Percentiles rank a stretch among this genome's conserved stretches.
phyloP scores from a whole-genome alignment of 2,329 filamentous ascomycete genomes.

The Penicillium italicum region DNA sequence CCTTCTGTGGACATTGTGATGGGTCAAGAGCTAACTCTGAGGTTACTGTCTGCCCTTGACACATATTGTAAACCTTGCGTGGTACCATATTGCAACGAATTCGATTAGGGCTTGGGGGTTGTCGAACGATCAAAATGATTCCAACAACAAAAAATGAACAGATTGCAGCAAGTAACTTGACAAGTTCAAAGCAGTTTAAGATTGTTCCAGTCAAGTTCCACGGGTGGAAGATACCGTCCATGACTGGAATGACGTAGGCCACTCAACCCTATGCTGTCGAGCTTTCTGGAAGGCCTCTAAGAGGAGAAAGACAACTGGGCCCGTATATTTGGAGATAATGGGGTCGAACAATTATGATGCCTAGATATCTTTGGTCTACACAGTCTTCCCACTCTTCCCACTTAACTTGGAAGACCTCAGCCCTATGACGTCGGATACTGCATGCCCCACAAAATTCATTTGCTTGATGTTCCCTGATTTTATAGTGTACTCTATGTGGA shows the following conservation, averaged over 20 bases:
- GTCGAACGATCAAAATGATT: neutral
- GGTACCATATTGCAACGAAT: slow-evolving; percentile 36
- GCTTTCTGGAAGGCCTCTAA: neutral
- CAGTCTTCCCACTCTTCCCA: too few relatives aligned
- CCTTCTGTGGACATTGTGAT: slow-evolving; percentile 50
- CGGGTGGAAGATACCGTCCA: slow-evolving; percentile 1
- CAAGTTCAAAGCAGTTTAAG: neutral
- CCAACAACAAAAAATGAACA: neutral
- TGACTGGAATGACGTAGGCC: slow-evolving; percentile 1
- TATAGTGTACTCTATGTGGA: too few relatives aligned
- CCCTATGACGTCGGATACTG: slow-evolving; percentile 2
- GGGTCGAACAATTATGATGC: neutral
- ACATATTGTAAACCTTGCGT: slow-evolving; percentile 51
- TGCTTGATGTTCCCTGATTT: neutral
- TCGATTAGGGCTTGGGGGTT: slow-evolving; percentile 16
- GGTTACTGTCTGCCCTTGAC: slow-evolving; percentile 55
- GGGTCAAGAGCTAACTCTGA: slow-evolving; percentile 55
- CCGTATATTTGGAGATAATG: neutral
- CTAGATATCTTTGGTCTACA: neutral
- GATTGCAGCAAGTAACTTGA: neutral
- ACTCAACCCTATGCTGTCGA: neutral
- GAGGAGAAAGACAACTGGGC: neutral
- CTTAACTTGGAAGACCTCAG: neutral
- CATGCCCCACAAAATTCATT: neutral
- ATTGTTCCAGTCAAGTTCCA: neutral